Evolutionary conservation across 768 basidiomycete species (phyloP), one percentile per base, ranked within the genome.

Genomic region (Lactarius akahatsu): DNA sequence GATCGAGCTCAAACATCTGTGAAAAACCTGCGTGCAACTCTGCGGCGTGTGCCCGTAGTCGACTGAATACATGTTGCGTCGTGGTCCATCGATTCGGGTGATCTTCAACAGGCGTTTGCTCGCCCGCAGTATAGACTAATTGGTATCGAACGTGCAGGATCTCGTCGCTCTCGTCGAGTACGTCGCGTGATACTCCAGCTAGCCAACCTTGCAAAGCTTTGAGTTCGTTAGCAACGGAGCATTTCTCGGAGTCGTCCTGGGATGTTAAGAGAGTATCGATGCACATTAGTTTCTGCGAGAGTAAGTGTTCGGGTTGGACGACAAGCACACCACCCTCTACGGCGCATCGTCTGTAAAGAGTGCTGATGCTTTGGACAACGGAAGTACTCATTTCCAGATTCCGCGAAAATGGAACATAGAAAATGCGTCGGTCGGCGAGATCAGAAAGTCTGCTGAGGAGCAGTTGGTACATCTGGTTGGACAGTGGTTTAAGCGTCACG

Each of bases 281-380:
- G 5, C 75, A 78, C 77, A 82, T 78, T 10, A 85, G 74, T 67
- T 78, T 77, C 63, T 82, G 80, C 0, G 85, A 86, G 1, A 86
- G 75, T 18, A 84, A 73, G 28, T 86, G 82, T 56, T 86, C 84
- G 0, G 85, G 85, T 57, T 86, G 85, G 13, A 76, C 65, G 0
- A 86, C 74, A 13, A 85, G 71, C n/a, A 86, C 70, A 0, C 85
- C 85, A 4, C 76, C 72, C 18, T 72, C 72, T 0, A 56, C 61
- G 63, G 73, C 74, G 62, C 85, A 86, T 47, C 77, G 75, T 36
- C 72, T 65, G 67, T 80, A 76, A 3, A 85, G 50, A 4, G 57
- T 41, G 10, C 64, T 69, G 13, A 84, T 74, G 9, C 58, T 54
- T 4, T 59, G 30, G 0, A 67, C 38, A 8, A 74, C 69, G 50